Conservation (phyloP, 2,329 filamentous ascomycete species). For the Paramyrothecium roridum region DNA sequence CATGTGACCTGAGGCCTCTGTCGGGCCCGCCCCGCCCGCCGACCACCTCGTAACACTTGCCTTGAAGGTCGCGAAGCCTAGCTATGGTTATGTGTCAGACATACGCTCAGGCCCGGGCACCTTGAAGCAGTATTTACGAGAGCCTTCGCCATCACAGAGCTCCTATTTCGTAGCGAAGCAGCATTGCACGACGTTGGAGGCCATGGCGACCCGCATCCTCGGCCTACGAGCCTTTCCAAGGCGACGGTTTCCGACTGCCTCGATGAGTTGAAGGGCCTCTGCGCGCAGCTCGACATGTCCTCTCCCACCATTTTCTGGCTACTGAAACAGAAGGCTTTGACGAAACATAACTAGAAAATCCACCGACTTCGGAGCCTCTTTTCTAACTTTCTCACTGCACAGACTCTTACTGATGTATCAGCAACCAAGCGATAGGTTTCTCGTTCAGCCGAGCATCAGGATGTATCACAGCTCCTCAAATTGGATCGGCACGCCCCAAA, state of each 20-base stretch:
- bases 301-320: not conserved
- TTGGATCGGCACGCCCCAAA: not conserved
- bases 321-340: not conserved
- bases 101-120: slow-evolving; percentile 2
- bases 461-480: not conserved
- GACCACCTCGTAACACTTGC: slow-evolving; percentile 7
- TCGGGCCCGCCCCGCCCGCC: too few species aligned
- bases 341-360: not conserved
- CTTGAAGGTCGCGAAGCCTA: slow-evolving; percentile 4
- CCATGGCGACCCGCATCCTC: not conserved
- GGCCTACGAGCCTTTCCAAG: not conserved
- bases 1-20: too few species aligned
- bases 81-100: slow-evolving; percentile 3
- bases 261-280: not conserved
- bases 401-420: not conserved
- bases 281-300: not conserved
- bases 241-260: not conserved
- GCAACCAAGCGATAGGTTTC: not conserved
- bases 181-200: not conserved
- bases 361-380: not conserved
- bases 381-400: not conserved
- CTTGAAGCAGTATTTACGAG: slow-evolving; percentile 4
- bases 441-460: not conserved
- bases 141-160: not conserved
- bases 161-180: not conserved